Evolutionary conservation across 1,284 basidiomycete genomes (phyloP).

Genomic region (Cryptococcus sp.): DNA sequence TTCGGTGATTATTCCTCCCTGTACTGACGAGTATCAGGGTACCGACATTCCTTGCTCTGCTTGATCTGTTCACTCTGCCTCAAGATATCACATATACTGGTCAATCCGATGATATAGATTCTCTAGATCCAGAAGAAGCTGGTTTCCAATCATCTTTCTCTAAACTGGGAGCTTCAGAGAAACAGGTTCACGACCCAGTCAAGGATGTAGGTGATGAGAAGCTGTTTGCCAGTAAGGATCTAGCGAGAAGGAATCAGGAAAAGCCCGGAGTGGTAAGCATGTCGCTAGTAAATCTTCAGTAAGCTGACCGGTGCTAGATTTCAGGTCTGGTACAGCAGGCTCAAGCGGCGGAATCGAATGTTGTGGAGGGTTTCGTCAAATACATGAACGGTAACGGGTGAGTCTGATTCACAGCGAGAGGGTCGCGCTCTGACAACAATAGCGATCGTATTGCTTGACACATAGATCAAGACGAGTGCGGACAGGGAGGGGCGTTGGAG

Average conservation of each 20-base stretch:
- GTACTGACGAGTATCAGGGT: slow-evolving; percentile 53
- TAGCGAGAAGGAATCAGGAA: slow-evolving; percentile 35
- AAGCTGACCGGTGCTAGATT: slow-evolving; percentile 13
- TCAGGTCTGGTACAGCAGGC: slow-evolving; percentile 38
- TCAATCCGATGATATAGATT: slow-evolving; percentile 53
- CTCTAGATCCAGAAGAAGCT: slow-evolving; percentile 78
- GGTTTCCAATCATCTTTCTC: slow-evolving; percentile 94
- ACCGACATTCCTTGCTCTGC: slow-evolving; percentile 62
- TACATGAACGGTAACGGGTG: slow-evolving; percentile 42
- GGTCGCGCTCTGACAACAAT: not conserved
- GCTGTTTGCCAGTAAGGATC: slow-evolving; percentile 40
- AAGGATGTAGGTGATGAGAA: slow-evolving; percentile 46
- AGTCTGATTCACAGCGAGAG: slow-evolving; percentile 1
- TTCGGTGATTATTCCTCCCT: no score
- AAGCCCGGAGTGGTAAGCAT: slow-evolving; percentile 44
- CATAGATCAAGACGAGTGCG: not conserved
- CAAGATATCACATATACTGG: slow-evolving; percentile 57
- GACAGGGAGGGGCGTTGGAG: no score
- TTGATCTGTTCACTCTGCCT: slow-evolving; percentile 70
- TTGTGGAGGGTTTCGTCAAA: slow-evolving; percentile 35
- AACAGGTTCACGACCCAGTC: slow-evolving; percentile 46
- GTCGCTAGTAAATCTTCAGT: not conserved
- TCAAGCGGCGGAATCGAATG: slow-evolving; percentile 27
- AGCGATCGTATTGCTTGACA: slow-evolving; percentile 1
- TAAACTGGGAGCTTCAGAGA: slow-evolving; percentile 71